These are phyloP conservation scores for Ganoderma meredithae DNA, from an alignment of 1,284 basidiomycete genomes.

Conservation along the genomic window DNA sequence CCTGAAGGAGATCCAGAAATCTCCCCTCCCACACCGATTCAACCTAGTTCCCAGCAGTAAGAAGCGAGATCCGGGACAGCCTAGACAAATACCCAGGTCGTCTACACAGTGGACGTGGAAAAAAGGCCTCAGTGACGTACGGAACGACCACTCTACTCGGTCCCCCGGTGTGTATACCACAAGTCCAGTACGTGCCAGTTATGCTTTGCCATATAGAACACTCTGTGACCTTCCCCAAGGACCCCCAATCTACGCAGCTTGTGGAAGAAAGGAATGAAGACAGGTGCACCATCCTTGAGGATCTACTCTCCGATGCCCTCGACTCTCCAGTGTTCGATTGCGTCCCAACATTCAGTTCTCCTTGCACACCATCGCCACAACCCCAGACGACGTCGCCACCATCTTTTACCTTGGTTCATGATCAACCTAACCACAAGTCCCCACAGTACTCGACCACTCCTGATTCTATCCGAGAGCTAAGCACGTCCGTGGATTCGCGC, in stretches of 20 bases:
- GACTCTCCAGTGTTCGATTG: slow-evolving; percentile 15
- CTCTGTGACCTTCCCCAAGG: background rate
- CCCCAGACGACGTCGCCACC: slow-evolving; percentile 14
- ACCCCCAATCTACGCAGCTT: background rate
- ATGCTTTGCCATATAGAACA: background rate
- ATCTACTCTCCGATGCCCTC: slow-evolving; percentile 11
- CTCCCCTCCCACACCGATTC: slow-evolving; percentile 29
- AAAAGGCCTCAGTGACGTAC: background rate
- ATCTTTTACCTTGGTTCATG: slow-evolving; percentile 29
- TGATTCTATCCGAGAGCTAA: slow-evolving; percentile 1
- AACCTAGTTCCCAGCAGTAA: slow-evolving; percentile 25
- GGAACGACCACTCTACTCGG: background rate
- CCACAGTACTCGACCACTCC: slow-evolving; percentile 14
- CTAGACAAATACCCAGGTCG: slow-evolving; percentile 9
- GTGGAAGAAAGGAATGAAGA: background rate
- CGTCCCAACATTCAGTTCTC: slow-evolving; percentile 7
- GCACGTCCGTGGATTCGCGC: background rate
- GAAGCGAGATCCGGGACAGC: background rate
- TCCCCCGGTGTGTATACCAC: slow-evolving; percentile 8
- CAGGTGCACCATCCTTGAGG: slow-evolving; percentile 9
- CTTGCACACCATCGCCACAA: slow-evolving; percentile 6
- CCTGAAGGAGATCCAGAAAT: slow-evolving; percentile 29
- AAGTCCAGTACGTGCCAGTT: slow-evolving; percentile 1
- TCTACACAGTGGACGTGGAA: slow-evolving; percentile 16
- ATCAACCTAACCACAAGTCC: slow-evolving; percentile 19